These are phyloP conservation scores for Solanum rostratum DNA, from an alignment of 257 asterid genomes.

Conservation along the genomic window DNA sequence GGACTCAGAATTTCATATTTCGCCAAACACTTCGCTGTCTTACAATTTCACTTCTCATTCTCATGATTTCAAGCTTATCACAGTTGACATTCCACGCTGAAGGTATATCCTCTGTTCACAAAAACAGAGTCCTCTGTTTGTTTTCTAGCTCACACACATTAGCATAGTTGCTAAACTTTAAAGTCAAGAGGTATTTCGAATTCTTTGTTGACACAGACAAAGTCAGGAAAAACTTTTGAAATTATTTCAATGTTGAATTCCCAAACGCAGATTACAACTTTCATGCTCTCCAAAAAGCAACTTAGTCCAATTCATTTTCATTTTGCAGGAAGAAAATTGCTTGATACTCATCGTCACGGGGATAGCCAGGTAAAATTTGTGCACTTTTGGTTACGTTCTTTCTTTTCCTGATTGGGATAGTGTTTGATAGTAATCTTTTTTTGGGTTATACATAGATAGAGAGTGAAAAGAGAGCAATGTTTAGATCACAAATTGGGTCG, in stretches of 20 bases:
- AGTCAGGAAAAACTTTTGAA: background rate
- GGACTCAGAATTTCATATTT: constrained; percentile 9
- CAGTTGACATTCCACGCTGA: constrained; percentile 23
- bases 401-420: background rate
- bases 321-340: constrained; percentile 42
- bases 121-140: background rate
- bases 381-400: background rate
- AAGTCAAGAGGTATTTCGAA: background rate
- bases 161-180: background rate
- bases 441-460: constrained; percentile 1
- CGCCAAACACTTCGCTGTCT: constrained; percentile 9
- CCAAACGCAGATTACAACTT: too few species aligned
- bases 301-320: background rate
- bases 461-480: constrained; percentile 10
- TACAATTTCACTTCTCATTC: constrained; percentile 18
- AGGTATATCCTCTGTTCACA: constrained; percentile 23
- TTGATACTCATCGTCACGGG: background rate
- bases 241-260: background rate
- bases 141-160: background rate
- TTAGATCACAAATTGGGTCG: constrained; percentile 58
- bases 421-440: background rate
- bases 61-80: constrained; percentile 22
- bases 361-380: constrained; percentile 20
- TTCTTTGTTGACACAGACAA: background rate
- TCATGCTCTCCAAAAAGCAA: too few species aligned